Evolutionary conservation across 129 eudicot genomes (phyloP).

Genomic region (Ambrosia trifida): DNA sequence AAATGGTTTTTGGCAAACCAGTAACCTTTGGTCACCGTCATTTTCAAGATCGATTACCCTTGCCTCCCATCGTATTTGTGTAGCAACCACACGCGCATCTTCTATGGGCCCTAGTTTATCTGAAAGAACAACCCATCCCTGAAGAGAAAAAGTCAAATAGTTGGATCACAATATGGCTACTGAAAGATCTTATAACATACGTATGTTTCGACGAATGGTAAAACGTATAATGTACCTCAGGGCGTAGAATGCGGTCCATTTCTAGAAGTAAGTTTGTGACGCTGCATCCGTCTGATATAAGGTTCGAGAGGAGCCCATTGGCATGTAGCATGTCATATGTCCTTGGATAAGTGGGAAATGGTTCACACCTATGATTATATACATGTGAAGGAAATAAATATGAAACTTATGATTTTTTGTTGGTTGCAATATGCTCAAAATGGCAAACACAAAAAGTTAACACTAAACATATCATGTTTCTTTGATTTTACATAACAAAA

Average conservation of each 20-base stretch:
- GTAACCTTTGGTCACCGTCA: conserved; percentile 78
- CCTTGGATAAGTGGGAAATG: conserved; percentile 95
- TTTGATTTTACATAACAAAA: neutral
- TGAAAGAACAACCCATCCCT: conserved; percentile 89
- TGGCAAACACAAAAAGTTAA: conserved; percentile 2
- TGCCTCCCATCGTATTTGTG: conserved; percentile 92
- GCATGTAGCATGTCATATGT: conserved; percentile 96
- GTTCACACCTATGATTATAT: conserved; percentile 63
- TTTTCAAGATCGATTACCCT: conserved; percentile 83
- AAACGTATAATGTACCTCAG: conserved; percentile 55
- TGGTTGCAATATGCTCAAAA: conserved; percentile 9
- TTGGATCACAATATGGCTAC: neutral
- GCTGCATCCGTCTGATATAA: conserved; percentile 62
- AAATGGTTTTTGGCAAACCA: conserved; percentile 90
- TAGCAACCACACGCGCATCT: conserved; percentile 57
- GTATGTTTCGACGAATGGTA: neutral
- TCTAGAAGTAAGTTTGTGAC: conserved; percentile 60
- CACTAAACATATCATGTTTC: neutral
- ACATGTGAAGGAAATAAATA: neutral
- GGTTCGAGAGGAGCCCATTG: conserved; percentile 74
- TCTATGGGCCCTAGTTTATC: conserved; percentile 72
- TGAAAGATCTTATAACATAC: neutral
- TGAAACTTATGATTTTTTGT: neutral
- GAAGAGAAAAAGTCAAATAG: conserved; percentile 11
- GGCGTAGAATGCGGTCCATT: conserved; percentile 94